Base-by-base conservation (phyloP, 2,329 filamentous ascomycete genomes). In the Pseudopyrenochaeta lycopersici region DNA sequence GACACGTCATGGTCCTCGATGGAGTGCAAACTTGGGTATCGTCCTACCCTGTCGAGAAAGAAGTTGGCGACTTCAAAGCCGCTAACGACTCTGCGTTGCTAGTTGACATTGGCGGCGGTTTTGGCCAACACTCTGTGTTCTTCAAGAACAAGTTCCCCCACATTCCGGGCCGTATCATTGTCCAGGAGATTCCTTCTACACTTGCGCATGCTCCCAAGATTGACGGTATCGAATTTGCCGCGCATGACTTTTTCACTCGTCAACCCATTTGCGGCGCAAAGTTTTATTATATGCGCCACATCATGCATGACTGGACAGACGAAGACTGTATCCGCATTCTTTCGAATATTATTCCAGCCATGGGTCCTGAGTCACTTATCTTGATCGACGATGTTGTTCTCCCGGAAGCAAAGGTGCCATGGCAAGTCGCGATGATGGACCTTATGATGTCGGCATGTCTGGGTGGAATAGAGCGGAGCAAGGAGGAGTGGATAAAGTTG, bases 231-330 rank as follows among this genome's bases (percentile, higher is more conserved):
- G 66, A 70, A 15, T 75, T 74, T 21, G 46, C 63, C 31, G 52
- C 51, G 10, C 65, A 75, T 20, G 70, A 75, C 39, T 76, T 75
- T 61, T 75, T 74, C 54, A 64, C 48, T 1, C 47, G 55, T 2
- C 73, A 76, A 23, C 58, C 65, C 1, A 49, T 72, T 32, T 58
- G 62, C 7, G 65, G 58, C 7, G 72, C 71, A 2, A 71, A 71
- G 31, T 68, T 72, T 20, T 75, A 74, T 50, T 71, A 74, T 31
- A 49, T 75, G 7, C 57, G 66, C 11, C 63, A 68, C 42, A 67
- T 76, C 12, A 49, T 74, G 44, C 72, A 76, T 44, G 71, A 76
- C 47, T 75, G 71, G 71, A 52, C 61, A 0, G 65, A 74, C 40
- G 60, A 60, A 3, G 62, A 70, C 23, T 63, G 62, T 9, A 44